Base-by-base conservation (phyloP, 345 rosid species). In the Populus ilicifolia region DNA sequence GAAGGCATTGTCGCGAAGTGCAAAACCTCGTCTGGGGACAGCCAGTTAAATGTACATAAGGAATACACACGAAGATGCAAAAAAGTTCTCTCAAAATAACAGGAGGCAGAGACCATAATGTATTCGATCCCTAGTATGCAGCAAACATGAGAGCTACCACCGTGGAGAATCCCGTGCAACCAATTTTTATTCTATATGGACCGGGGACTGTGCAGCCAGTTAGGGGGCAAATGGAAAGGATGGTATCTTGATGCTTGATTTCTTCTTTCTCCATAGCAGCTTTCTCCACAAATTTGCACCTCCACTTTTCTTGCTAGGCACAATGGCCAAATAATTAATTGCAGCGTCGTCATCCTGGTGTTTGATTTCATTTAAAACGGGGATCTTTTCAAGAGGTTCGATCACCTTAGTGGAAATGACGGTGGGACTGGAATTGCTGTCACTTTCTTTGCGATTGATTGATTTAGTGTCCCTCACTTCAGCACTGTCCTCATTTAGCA, bases 401-500 rank as follows among this genome's bases (percentile, higher is more conserved):
- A 81, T 79, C 73, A 73, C 64, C 77, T 73, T 79, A 62, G 61
- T 85, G 67, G 81, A 71, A 67, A 84, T 82, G 36, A 84, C 73
- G 33, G 81, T 66, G 21, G 85, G 72, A 74, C 52, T 35, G 30
- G 56, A 21, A 71, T 76, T 20, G 69, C 70, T 73, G n/a, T 67
- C 77, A 29, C 72, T 83, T 75, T 73, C 84, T 18, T 69, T 80
- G 48, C 30, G 68, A 21, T 44, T 76, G 11, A 80, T 21, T 74
- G 82, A 69, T 76, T 71, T 69, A 1, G 71, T 75, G 70, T 71
- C 79, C 52, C 59, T 73, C 27, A 38, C 69, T 73, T 67, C 70
- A 20, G 74, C 79, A 17, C 73, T 73, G 78, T 96, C 97, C 78
- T 96, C 99, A 7, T 92, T 97, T 69, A 90, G 83, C 99, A 96